Conservation (phyloP, 257 asterid species). For the Linderniella brevidens region DNA sequence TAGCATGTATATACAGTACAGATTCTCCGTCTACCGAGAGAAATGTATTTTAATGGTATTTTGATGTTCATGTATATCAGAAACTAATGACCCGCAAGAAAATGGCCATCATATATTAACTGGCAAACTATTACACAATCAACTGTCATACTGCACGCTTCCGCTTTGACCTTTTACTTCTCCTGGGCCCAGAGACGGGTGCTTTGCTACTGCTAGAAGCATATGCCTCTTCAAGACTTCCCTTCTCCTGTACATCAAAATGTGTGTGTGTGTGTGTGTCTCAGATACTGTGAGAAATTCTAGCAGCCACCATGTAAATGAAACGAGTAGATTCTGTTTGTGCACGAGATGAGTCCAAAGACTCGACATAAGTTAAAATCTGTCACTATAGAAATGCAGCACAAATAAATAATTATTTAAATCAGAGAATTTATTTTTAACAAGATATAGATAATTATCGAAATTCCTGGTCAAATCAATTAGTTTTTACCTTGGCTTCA, state of each 20-base stretch:
- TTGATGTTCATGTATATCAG: not conserved
- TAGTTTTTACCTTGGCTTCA: slow-evolving; percentile 37
- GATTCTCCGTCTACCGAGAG: no score
- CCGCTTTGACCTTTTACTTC: slow-evolving; percentile 74
- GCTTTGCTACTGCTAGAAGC: slow-evolving; percentile 44
- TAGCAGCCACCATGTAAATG: not conserved
- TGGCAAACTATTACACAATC: slow-evolving; percentile 20
- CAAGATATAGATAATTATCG: not conserved
- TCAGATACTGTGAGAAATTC: not conserved
- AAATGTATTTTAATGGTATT: no score
- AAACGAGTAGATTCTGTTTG: not conserved
- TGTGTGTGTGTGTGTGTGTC: slow-evolving; percentile 1
- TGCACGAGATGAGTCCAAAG: no score
- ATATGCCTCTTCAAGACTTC: slow-evolving; percentile 59
- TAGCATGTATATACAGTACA: no score
- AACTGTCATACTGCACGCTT: slow-evolving; percentile 68
- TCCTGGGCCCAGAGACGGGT: slow-evolving; percentile 57
- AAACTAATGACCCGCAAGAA: slow-evolving; percentile 22
- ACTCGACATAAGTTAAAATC: no score
- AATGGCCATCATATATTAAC: slow-evolving; percentile 33
- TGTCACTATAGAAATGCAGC: no score
- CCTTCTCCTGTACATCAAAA: slow-evolving; percentile 34
- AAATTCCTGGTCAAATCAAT: not conserved
- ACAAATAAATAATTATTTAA: not conserved
- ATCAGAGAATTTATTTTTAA: not conserved